Evolutionary conservation across 345 rosid genomes (phyloP), one percentile per base, ranked within the genome.

Genomic region (Salix exigua): DNA sequence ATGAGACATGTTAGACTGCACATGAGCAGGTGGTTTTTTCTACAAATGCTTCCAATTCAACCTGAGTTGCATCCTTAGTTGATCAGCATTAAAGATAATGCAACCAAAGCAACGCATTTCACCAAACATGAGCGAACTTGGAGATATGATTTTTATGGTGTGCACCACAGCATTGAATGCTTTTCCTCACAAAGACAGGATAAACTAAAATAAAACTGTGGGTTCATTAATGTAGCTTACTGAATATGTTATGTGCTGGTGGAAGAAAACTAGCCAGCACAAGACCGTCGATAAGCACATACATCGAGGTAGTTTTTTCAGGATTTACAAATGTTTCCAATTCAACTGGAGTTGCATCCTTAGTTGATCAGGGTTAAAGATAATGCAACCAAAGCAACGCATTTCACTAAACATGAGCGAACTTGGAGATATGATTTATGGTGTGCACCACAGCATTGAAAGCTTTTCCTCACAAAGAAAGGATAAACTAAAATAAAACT

Each of bases 211-310:
- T 71, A 75, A 73, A 37, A 79, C 46, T 26, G 65, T 67, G 82
- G 81, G 81, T 67, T 5, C 28, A 38, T 25, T 5, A 68, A 61
- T 87, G 65, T 87, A 84, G 89, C 90, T 88, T 86, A 90, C 81
- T n/a, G 90, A 82, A 68, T 67, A 80, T 81, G 88, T 87, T 88
- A 78, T 81, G 89, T 78, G 81, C 85, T 69, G 83, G 83, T 70
- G 74, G 40, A 11, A 7, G 28, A 63, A 1, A 61, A 74, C 79
- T 79, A 66, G 82, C 58, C 82, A 84, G 83, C 85, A 88, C 87
- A 89, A 83, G 88, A 87, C 87, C 86, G 84, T 66, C 75, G 44
- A 72, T 75, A 74, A 83, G 80, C 83, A 83, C 81, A 40, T 40
- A 31, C 33, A 31, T 31, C 33, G 4, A 51, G n/a, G 58, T 51